Evolutionary conservation across 2,329 filamentous ascomycete genomes (phyloP), one percentile per base, ranked within the genome.

Genomic region (Aspergillus tamarii): DNA sequence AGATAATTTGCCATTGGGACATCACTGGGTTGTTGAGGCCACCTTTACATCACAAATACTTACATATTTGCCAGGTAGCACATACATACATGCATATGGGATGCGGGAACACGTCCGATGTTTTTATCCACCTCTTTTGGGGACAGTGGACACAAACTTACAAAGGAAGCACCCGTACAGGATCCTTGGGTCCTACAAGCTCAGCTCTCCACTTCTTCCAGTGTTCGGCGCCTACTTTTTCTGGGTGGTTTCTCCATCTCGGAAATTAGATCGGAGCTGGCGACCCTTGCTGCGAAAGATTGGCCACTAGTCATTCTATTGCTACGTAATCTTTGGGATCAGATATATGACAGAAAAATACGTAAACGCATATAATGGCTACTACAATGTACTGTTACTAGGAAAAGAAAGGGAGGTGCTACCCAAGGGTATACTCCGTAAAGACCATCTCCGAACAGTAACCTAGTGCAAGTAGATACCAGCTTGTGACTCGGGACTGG

Each of bases 201-300:
- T 67, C 59, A 63, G 66, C 60, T 67, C 61, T 59, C 66, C 66
- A 68, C 64, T 45, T 57, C 57, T 67, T 64, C 62, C 64, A 62
- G 58, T 60, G 59, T 63, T 64, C 58, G 39, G 56, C 59, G 57
- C 57, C 64, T 59, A 65, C 60, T 36, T 59, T 60, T 66, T n/a
- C 58, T 46, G 43, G 36, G 43, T 56, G 19, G 53, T 53, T 52
- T 46, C 62, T 48, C 62, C 54, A 64, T 57, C 56, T 41, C 60
- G 66, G 59, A 68, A 66, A 68, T 68, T 64, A 66, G 60, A 60
- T 36, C 60, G 66, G 62, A 52, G 62, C 28, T 48, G 46, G 46
- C 26, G 54, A 53, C 43, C 41, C 39, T 55, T 41, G 55, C 59
- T 52, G 28, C 16, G 4, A 30, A 52, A 52, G 28, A 46, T 23